Evolutionary conservation across 495 filamentous ascomycete genomes (phyloP).

Genomic region (Hypomontagnella submonticulosa): DNA sequence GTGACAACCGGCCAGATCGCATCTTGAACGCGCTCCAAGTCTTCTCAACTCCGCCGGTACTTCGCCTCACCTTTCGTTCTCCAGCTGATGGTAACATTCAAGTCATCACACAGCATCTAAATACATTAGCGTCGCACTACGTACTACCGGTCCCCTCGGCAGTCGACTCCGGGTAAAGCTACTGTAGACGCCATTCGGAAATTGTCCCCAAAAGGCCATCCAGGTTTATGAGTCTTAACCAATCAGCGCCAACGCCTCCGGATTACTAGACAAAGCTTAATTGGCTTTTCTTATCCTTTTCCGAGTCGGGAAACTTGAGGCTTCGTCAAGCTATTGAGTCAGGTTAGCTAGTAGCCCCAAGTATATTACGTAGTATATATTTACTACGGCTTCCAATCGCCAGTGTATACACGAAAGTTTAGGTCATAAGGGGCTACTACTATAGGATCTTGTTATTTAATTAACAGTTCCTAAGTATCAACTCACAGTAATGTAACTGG

Average conservation of each 20-base stretch:
- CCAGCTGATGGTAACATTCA: slow-evolving; percentile 35
- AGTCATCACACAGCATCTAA: slow-evolving; percentile 30
- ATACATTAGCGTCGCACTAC: slow-evolving; percentile 40
- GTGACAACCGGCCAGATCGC: slow-evolving; percentile 22
- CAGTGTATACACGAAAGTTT: no score
- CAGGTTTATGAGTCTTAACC: slow-evolving; percentile 19
- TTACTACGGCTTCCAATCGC: not conserved
- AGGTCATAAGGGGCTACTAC: no score
- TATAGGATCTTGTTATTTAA: no score
- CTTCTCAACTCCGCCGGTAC: slow-evolving; percentile 32
- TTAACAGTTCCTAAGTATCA: no score
- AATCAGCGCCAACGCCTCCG: slow-evolving; percentile 14
- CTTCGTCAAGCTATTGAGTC: slow-evolving; percentile 13
- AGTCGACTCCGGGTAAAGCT: slow-evolving; percentile 43
- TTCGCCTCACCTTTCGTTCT: slow-evolving; percentile 30
- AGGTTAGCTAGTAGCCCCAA: slow-evolving; percentile 2
- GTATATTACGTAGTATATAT: slow-evolving; percentile 22
- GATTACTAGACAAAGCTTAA: slow-evolving; percentile 29
- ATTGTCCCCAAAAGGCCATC: slow-evolving; percentile 25
- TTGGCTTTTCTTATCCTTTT: slow-evolving; percentile 20
- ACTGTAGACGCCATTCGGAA: slow-evolving; percentile 31
- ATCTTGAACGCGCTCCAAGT: slow-evolving; percentile 20
- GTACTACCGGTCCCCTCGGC: slow-evolving; percentile 41
- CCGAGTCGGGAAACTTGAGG: slow-evolving; percentile 13
- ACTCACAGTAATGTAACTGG: no score